These are phyloP conservation scores for Papiliotrema flavescens DNA, from an alignment of 1,284 basidiomycete species.

Conservation along the genomic window DNA sequence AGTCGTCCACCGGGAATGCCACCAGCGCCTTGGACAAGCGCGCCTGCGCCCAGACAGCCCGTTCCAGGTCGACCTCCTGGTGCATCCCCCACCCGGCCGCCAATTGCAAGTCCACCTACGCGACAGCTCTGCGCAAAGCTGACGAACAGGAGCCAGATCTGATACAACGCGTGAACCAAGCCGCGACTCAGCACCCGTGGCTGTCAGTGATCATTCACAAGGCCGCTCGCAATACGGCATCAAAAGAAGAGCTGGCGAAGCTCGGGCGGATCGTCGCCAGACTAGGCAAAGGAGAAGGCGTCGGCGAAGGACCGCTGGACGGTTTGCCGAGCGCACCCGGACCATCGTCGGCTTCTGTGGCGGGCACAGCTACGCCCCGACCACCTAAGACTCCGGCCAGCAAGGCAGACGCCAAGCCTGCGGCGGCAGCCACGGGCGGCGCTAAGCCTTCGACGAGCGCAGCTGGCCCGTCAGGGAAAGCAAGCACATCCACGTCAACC, in stretches of 20 bases:
- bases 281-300: constrained; percentile 33
- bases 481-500: too few species aligned
- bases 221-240: constrained; percentile 40
- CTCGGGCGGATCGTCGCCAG: constrained; percentile 38
- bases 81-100: constrained; percentile 6
- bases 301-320: constrained; percentile 13
- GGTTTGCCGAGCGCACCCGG: not conserved
- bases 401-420: too few species aligned
- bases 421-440: too few species aligned
- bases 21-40: too few species aligned
- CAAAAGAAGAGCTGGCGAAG: constrained; percentile 42
- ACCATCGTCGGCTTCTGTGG: not conserved
- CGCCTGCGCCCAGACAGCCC: not conserved
- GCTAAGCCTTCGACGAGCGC: not conserved
- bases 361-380: constrained; percentile 1
- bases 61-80: not conserved
- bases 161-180: constrained; percentile 43
- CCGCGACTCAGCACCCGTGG: constrained; percentile 39
- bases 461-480: too few species aligned
- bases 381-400: too few species aligned
- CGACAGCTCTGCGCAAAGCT: constrained; percentile 5
- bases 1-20: not conserved
- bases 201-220: constrained; percentile 44
- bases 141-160: constrained; percentile 17
- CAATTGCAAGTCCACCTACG: not conserved